These are phyloP conservation scores for Crucihimalaya himalaica DNA, from an alignment of 345 rosid species.

Conservation along the genomic window DNA sequence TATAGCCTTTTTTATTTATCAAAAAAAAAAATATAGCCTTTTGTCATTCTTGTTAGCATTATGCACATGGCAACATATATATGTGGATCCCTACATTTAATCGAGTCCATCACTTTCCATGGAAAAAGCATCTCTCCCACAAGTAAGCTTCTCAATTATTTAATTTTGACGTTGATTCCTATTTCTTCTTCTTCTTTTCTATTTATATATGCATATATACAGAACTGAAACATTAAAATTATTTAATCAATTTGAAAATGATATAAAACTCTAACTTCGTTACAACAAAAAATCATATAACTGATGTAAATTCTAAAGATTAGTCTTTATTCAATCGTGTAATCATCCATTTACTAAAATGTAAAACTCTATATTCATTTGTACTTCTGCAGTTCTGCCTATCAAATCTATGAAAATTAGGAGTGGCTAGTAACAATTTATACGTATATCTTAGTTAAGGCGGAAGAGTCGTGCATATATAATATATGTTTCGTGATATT, in stretches of 20 bases:
- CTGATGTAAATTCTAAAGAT: not conserved
- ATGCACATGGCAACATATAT: slow-evolving; percentile 40
- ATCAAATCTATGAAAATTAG: not conserved
- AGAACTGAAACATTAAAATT: not conserved
- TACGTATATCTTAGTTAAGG: not conserved
- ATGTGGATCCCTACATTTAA: slow-evolving; percentile 42
- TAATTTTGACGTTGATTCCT: slow-evolving; percentile 7
- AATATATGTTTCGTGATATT: not conserved
- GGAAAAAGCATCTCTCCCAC: slow-evolving; percentile 26
- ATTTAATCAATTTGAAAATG: not conserved
- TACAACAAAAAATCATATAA: not conserved
- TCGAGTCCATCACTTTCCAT: slow-evolving; percentile 39
- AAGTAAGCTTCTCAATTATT: slow-evolving; percentile 33
- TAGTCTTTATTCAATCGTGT: not conserved
- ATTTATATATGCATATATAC: not conserved
- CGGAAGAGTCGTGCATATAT: not conserved
- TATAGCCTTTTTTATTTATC: slow-evolving; percentile 29
- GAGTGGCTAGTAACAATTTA: not conserved
- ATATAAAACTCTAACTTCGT: not conserved
- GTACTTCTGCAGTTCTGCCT: not conserved
- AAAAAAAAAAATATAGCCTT: slow-evolving; percentile 20
- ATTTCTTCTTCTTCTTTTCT: too few species aligned
- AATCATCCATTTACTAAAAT: not conserved
- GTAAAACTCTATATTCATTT: not conserved
- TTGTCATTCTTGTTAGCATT: slow-evolving; percentile 31